These are phyloP conservation scores for Mortierella sp. DNA, from an alignment of 371 early-diverging fungal species.

Conservation along the genomic window DNA sequence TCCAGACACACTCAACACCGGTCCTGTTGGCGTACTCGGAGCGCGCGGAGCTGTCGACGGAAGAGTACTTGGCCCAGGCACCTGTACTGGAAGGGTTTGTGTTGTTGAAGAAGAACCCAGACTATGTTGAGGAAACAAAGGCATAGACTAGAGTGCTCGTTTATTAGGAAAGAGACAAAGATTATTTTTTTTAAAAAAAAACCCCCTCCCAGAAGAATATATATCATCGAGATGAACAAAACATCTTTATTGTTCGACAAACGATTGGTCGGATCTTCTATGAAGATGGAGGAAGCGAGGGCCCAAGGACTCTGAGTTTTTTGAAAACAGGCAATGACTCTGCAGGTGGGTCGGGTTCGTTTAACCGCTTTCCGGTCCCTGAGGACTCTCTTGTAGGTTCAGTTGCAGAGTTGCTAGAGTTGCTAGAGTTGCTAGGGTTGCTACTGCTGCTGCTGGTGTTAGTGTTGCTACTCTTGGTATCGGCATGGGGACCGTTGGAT, in stretches of 20 bases:
- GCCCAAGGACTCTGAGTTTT: constrained; percentile 27
- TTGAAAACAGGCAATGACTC: constrained; percentile 1
- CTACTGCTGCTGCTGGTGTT: not conserved
- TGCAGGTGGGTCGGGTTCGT: not conserved
- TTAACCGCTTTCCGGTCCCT: constrained; percentile 7
- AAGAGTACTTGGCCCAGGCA: constrained; percentile 89
- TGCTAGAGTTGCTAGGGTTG: not conserved
- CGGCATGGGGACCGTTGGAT: constrained; percentile 68
- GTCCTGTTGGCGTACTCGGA: constrained; percentile 96
- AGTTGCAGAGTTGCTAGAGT: too few species aligned
- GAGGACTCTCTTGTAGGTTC: too few species aligned
- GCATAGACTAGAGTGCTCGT: constrained; percentile 53
- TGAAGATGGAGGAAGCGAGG: constrained; percentile 28
- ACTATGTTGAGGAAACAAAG: constrained; percentile 81
- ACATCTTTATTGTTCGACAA: not conserved
- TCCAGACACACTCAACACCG: constrained; percentile 98
- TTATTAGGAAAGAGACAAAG: not conserved
- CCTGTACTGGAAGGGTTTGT: constrained; percentile 95
- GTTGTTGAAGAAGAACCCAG: constrained; percentile 93
- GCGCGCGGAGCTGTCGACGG: constrained; percentile 97
- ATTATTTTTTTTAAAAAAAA: too few species aligned
- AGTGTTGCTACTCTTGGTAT: constrained; percentile 10
- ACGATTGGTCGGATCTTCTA: too few species aligned
- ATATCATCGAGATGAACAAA: not conserved
- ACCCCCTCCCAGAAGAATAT: too few species aligned